Evolutionary conservation across 371 early-diverging fungal species (phyloP), one percentile per base, ranked within the genome.

Genomic region (Mucor lusitanicus): DNA sequence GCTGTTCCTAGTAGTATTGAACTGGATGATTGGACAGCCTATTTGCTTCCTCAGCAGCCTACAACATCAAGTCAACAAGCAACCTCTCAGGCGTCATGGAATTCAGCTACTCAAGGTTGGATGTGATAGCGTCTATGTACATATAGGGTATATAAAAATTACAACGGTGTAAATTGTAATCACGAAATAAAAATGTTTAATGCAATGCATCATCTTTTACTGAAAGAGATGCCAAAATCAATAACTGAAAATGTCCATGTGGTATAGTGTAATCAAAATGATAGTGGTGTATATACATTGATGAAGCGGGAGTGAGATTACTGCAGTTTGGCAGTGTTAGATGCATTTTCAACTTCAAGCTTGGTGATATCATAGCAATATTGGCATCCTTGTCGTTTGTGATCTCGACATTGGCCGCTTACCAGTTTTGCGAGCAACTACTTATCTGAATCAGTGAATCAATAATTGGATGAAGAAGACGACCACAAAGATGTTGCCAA

Each of bases 1-100:
- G 72, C 79, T 0, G 72, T 83, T 9, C 83, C 83, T 25, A 83
- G 80, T 48, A 80, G 76, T 39, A 70, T 83, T n/a, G 79, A 78
- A 57, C 58, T 78, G 39, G 74, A 80, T 61, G 83, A 80, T 50
- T 83, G 83, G 83, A 63, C 72, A 11, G 78, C 83, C 7, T 83
- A 83, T 57, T 53, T 72, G 42, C 39, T 68, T 44, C 73, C 73
- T 4, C 69, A 64, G 11, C 72, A 72, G 57, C 48, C 59, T 7
- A 9, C n/a, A 40, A 30, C 40, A 60, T 42, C 60, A 39, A 17
- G 15, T 6, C 30, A 28, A 11, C 54, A 25, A 54, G 12, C 1
- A 28, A 4, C 54, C 11, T 54, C 54, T 54, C 54, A 54, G 15
- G 54, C 54, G 15, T 54, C 54, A 54, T 54, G 54, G 54, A 54